These are phyloP conservation scores for Croton laevigatus DNA, from an alignment of 441 rosid genomes.

Conservation along the genomic window DNA sequence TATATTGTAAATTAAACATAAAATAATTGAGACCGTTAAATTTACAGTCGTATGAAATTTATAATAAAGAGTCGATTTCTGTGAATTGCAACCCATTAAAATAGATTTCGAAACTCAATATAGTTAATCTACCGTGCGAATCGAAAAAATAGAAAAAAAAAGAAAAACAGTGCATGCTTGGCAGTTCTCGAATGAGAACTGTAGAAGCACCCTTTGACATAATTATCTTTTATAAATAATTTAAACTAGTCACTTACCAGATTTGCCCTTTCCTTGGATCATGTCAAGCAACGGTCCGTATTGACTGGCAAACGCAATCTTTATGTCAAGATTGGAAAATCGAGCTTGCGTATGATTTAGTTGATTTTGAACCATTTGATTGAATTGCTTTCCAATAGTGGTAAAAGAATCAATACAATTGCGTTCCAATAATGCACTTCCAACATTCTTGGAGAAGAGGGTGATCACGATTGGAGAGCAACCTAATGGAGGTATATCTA, in stretches of 20 bases:
- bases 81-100: too few species aligned
- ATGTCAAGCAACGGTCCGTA: constrained; percentile 37
- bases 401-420: constrained; percentile 50
- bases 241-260: constrained; percentile 30
- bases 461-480: constrained; percentile 77
- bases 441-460: constrained; percentile 36
- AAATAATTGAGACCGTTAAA: too few species aligned
- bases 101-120: too few species aligned
- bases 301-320: constrained; percentile 36
- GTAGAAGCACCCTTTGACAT: too few species aligned
- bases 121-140: too few species aligned
- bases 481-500: constrained; percentile 69
- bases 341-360: constrained; percentile 31
- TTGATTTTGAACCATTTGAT: constrained; percentile 45
- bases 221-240: not conserved
- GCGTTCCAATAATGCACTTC: constrained; percentile 38
- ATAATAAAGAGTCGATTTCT: too few species aligned
- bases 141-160: too few species aligned
- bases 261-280: constrained; percentile 36
- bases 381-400: constrained; percentile 43
- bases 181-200: too few species aligned
- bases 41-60: too few species aligned
- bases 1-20: too few species aligned
- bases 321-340: constrained; percentile 34
- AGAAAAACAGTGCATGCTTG: too few species aligned